phyloP scores from a whole-genome alignment of 768 basidiomycete genomes.

The Lactarius psammicola region DNA sequence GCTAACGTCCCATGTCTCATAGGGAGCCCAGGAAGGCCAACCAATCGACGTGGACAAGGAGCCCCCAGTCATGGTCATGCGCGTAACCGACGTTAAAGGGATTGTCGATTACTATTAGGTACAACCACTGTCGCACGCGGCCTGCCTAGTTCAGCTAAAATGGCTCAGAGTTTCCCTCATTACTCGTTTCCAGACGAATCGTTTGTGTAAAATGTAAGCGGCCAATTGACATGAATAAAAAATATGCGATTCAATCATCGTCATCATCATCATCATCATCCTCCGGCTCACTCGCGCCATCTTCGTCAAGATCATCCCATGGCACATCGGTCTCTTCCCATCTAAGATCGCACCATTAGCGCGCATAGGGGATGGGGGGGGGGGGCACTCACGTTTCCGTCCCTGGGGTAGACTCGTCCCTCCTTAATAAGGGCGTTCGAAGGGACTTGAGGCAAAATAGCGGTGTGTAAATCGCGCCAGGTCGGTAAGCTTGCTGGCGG shows the following conservation, averaged over 20 bases:
- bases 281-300: conserved; percentile 15
- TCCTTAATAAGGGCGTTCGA: neutral
- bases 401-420: neutral
- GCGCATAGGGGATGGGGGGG: neutral
- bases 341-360: conserved; percentile 12
- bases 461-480: conserved; percentile 9
- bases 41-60: conserved; percentile 33
- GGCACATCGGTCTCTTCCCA: conserved; percentile 20
- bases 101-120: too few relatives aligned
- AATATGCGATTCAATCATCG: neutral
- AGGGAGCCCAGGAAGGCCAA: conserved; percentile 35
- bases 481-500: conserved; percentile 8
- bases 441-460: conserved; percentile 8
- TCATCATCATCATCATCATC: neutral
- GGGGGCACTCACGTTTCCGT: conserved; percentile 7
- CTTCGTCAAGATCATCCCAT: conserved; percentile 18
- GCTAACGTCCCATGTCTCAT: neutral
- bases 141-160: too few relatives aligned
- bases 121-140: too few relatives aligned
- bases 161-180: too few relatives aligned
- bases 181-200: too few relatives aligned
- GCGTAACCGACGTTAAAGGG: conserved; percentile 50
- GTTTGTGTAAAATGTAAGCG: too few relatives aligned
- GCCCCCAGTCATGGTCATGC: conserved; percentile 40
- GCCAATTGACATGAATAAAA: too few relatives aligned